Base-by-base conservation (phyloP, 257 asterid genomes). In the Nicotiana tomentosiformis region DNA sequence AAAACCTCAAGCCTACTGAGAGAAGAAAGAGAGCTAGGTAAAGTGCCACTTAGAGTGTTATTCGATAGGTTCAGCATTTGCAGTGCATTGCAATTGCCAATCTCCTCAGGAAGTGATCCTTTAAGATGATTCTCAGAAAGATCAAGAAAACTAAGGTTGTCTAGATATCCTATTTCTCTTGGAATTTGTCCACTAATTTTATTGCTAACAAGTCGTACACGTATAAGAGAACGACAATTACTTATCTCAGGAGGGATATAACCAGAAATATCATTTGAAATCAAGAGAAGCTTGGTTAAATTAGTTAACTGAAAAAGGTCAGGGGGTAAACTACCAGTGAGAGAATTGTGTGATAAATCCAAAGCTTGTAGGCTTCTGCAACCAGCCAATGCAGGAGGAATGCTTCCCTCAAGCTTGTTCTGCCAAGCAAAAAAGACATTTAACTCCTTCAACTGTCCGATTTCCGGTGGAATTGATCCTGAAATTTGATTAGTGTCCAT, bases 371-470 rank as follows among this genome's bases (percentile, higher is more conserved):
- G 93, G 91, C 95, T 92, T 67, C 72, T 64, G 87, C 95, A 90
- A 55, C 93, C 93, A 2, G 92, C 90, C 77, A 94, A 69, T 7
- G 88, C 86, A 5, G 85, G 76, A 11, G 98, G 97, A 79, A 94
- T 90, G 77, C 87, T 90, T 35, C 98, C 98, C 18, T 91, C 89
- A 32, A 94, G 92, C 91, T 87, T 91, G 87, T 94, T 94, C 81
- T 90, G 91, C 98, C 98, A 94, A 1, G 93, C 97, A 46, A 92
- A 92, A 82, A 94, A 91, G 43, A 94, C 91, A 23, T 83, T 89
- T 56, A 92, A 88, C 86, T 85, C 88, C 39, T 86, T 65, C 81
- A 94, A 81, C 8, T 79, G 81, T 6, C 97, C 98, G 7, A 94
- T 82, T 84, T 91, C 98, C 1, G 79, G 76, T 0, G 98, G 96